Base-by-base conservation (phyloP, 345 rosid genomes). In the Sisymbrium altissimum region DNA sequence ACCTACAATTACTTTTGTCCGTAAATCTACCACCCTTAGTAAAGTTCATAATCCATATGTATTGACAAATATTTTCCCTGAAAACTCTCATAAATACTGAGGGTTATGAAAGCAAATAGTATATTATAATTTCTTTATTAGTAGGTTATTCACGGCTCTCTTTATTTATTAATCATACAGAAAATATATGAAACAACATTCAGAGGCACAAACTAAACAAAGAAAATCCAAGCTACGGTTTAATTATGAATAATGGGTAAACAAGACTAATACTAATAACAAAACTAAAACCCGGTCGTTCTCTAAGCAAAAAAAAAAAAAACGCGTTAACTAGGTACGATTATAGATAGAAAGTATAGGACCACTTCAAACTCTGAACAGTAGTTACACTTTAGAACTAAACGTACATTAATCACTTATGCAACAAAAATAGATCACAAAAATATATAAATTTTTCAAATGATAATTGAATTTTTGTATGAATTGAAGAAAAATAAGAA, bases 311-410 rank as follows among this genome's bases (percentile, higher is more conserved):
- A 63, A 76, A 69, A 54, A 23, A 23, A 23, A 3, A 23, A 23
- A 23, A 23, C 80, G 80, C 80, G 80, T 75, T 35, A 43, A 43
- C 50, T 63, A 66, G 70, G 66, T 5, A 56, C 66, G 25, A 23
- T 23, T 66, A 48, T 45, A 35, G 76, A 49, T 44, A 45, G 71
- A 63, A 55, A 64, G 66, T 43, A 30, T 52, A 75, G 2, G 80
- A 76, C 80, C 54, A 76, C 45, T 76, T 76, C 80, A 70, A 76
- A 70, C 66, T 76, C 29, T 9, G 11, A 43, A 55, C 75, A 76
- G 70, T 69, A 62, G n/a, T n/a, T n/a, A 6, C 17, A 62, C 46
- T 44, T 62, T 35, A 15, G 21, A 43, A 68, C 13, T 69, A 62
- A 63, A 55, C 65, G 66, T 75, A 50, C 6, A 40, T 0, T 48